phyloP scores from a whole-genome alignment of 805 yeast species.

The Hanseniaspora singularis region DNA sequence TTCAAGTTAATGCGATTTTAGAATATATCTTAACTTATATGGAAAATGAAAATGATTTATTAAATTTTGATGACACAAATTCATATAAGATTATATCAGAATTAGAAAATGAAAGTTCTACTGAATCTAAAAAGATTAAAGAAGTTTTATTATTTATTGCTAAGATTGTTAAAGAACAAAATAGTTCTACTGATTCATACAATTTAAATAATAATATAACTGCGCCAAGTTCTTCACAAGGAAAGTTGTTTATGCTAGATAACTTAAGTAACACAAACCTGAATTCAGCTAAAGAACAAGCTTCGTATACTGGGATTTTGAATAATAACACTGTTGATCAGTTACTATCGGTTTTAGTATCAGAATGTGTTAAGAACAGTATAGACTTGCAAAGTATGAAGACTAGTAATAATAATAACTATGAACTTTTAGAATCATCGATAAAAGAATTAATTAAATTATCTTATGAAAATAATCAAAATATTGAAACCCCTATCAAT shows the following conservation, averaged over 20 bases:
- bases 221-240: background rate
- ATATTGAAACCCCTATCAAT: too few species aligned
- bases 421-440: slow-evolving; percentile 1
- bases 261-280: background rate
- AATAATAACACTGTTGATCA: background rate
- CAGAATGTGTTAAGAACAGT: slow-evolving; percentile 12
- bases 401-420: background rate
- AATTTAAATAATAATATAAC: background rate
- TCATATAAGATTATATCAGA: background rate
- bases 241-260: slow-evolving; percentile 1
- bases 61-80: background rate
- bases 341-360: slow-evolving; percentile 2
- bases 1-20: background rate
- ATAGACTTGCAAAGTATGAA: background rate
- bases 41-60: background rate
- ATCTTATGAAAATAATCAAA: background rate
- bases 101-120: background rate
- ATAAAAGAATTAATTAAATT: slow-evolving; percentile 5
- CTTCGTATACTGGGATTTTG: too few species aligned
- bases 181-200: background rate
- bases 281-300: background rate
- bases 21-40: slow-evolving; percentile 11
- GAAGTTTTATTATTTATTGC: slow-evolving; percentile 6
- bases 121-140: background rate
- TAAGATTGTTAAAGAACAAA: background rate